phyloP scores from a whole-genome alignment of 352 stramenopile species.

The Phytophthora aleatoria region DNA sequence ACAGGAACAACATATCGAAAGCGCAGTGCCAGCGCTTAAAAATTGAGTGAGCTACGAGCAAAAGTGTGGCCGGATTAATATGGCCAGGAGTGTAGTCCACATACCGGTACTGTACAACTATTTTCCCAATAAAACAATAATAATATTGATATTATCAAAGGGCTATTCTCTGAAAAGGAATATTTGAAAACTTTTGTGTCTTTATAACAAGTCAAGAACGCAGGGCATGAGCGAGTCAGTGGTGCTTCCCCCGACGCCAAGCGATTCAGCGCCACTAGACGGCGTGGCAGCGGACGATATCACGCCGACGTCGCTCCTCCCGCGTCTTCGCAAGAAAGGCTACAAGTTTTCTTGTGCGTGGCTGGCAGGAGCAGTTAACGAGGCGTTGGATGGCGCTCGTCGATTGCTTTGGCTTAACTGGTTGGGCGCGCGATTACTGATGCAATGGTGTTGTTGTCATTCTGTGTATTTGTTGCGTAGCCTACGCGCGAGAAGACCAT shows the following conservation, averaged over 20 bases:
- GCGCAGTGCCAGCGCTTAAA: no score
- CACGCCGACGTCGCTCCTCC: conserved; percentile 38
- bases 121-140: no score
- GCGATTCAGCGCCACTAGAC: conserved; percentile 11
- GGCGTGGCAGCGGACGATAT: conserved; percentile 19
- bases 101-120: no score
- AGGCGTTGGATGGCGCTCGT: conserved; percentile 5
- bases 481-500: conserved; percentile 75
- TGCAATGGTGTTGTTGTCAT: not conserved
- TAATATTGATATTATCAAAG: no score
- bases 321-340: conserved; percentile 60
- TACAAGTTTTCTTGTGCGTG: conserved; percentile 72
- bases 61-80: no score
- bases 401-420: conserved; percentile 1
- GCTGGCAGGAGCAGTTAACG: not conserved
- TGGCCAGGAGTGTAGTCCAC: no score
- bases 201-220: no score
- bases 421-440: conserved; percentile 1
- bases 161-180: no score
- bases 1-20: no score
- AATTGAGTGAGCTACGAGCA: no score
- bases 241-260: conserved; percentile 8
- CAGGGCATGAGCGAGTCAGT: conserved; percentile 16
- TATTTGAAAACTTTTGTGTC: no score
- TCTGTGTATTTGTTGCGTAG: conserved; percentile 25